Percentiles rank a stretch among this genome's conserved stretches.
These are phyloP conservation scores for Thielaviopsis ethacetica DNA, from an alignment of 2,329 filamentous ascomycete species.

Conservation along the genomic window DNA sequence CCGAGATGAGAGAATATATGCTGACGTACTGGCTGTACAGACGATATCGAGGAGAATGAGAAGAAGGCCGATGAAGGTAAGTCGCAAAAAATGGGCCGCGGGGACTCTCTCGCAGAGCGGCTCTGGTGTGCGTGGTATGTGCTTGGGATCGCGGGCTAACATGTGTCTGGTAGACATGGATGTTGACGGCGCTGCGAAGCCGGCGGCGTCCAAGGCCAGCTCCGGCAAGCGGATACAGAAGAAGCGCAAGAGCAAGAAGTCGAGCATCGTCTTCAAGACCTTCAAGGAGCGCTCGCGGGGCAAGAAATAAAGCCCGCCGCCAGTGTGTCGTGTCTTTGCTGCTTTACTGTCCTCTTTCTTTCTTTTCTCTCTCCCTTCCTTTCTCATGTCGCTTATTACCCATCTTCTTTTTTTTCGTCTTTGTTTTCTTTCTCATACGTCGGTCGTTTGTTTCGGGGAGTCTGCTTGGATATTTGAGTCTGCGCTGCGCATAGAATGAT, in stretches of 20 bases:
- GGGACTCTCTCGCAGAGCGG: neutral
- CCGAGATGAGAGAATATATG: neutral
- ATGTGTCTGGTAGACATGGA: constrained; percentile 34
- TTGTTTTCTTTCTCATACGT: neutral
- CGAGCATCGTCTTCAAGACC: constrained; percentile 43
- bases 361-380: neutral
- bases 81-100: neutral
- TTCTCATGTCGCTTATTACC: neutral
- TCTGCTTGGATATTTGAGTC: neutral
- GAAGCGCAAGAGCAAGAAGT: constrained; percentile 40
- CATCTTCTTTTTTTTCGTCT: neutral
- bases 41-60: constrained; percentile 7
- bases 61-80: constrained; percentile 7
- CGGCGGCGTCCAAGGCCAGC: constrained; percentile 23
- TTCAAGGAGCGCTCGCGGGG: constrained; percentile 27
- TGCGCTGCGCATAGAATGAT: constrained; percentile 4
- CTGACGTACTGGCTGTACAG: neutral
- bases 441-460: neutral
- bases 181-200: constrained; percentile 26
- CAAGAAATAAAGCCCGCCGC: constrained; percentile 3
- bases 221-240: constrained; percentile 35
- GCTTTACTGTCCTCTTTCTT: neutral
- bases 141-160: neutral
- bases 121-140: too few relatives aligned
- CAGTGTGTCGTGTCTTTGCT: neutral